Evolutionary conservation across 2,329 filamentous ascomycete genomes (phyloP).

Genomic region (Dactylellina parvicollis): DNA sequence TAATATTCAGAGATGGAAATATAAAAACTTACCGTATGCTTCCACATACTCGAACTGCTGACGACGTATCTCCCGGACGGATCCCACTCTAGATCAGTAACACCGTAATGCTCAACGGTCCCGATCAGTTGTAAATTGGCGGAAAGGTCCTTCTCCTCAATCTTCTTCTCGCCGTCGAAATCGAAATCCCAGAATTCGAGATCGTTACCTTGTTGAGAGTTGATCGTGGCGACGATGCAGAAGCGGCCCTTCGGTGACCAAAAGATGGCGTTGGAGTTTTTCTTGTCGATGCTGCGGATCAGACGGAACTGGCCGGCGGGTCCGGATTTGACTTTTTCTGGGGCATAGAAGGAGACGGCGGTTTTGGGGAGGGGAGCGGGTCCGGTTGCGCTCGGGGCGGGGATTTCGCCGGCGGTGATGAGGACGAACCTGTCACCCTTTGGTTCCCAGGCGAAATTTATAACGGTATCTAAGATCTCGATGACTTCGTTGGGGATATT

Average conservation of each 20-base stretch:
- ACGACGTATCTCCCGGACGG: slow-evolving; percentile 94
- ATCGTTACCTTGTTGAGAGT: slow-evolving; percentile 91
- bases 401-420: slow-evolving; percentile 85
- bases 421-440: slow-evolving; percentile 97
- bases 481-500: slow-evolving; percentile 98
- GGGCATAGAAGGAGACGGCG: slow-evolving; percentile 92
- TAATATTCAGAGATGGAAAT: neutral
- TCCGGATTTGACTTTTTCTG: slow-evolving; percentile 87
- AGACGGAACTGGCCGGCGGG: slow-evolving; percentile 93
- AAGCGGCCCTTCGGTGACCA: slow-evolving; percentile 97
- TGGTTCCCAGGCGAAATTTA: slow-evolving; percentile 99
- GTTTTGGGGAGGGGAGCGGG: slow-evolving; percentile 88
- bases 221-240: slow-evolving; percentile 90
- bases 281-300: slow-evolving; percentile 94
- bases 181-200: slow-evolving; percentile 98
- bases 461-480: slow-evolving; percentile 97
- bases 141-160: slow-evolving; percentile 83
- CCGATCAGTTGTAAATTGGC: slow-evolving; percentile 96
- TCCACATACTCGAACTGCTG: slow-evolving; percentile 93
- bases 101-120: slow-evolving; percentile 92
- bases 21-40: slow-evolving; percentile 81
- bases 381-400: slow-evolving; percentile 71
- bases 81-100: slow-evolving; percentile 98
- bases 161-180: slow-evolving; percentile 82
- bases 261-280: slow-evolving; percentile 99